A percentile compares a stretch with the other conserved stretches of the same genome.
Evolutionary conservation across 2,329 filamentous ascomycete species (phyloP).

Genomic region (Fusarium nygamai): DNA sequence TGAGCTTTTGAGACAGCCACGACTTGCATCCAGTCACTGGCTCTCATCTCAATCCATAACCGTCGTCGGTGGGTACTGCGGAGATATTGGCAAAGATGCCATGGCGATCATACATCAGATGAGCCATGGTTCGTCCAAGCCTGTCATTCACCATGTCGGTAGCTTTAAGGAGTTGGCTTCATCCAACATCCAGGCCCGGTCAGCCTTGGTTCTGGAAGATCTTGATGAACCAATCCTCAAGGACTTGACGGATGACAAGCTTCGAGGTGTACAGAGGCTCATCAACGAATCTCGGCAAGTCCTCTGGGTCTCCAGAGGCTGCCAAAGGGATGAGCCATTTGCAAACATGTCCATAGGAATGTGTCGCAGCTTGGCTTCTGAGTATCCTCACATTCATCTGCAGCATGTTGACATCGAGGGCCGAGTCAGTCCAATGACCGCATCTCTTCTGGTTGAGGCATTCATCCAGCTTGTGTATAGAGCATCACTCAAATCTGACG

Average conservation of each 20-base stretch:
- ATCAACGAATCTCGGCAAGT: background rate
- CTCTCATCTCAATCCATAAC: background rate
- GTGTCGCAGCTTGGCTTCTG: conserved; percentile 2
- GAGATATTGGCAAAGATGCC: background rate
- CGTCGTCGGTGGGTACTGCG: background rate
- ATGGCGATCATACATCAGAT: background rate
- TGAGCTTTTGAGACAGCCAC: background rate
- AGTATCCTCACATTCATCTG: conserved; percentile 7
- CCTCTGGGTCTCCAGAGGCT: conserved; percentile 4
- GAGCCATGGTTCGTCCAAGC: accelerated
- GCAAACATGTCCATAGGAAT: conserved; percentile 13
- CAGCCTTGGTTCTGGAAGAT: background rate
- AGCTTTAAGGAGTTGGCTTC: background rate
- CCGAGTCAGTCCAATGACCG: background rate
- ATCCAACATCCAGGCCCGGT: background rate
- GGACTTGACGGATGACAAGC: background rate
- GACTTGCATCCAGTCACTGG: background rate
- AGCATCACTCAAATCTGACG: background rate
- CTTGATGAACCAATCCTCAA: conserved; percentile 9
- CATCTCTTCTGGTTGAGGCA: background rate
- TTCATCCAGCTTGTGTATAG: background rate
- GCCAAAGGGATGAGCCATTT: background rate
- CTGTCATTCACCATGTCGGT: background rate
- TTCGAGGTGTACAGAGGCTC: background rate
- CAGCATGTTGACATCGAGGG: conserved; percentile 10